Evolutionary conservation across 805 yeast species (phyloP).

Genomic region (Clavispora vitiphila): DNA sequence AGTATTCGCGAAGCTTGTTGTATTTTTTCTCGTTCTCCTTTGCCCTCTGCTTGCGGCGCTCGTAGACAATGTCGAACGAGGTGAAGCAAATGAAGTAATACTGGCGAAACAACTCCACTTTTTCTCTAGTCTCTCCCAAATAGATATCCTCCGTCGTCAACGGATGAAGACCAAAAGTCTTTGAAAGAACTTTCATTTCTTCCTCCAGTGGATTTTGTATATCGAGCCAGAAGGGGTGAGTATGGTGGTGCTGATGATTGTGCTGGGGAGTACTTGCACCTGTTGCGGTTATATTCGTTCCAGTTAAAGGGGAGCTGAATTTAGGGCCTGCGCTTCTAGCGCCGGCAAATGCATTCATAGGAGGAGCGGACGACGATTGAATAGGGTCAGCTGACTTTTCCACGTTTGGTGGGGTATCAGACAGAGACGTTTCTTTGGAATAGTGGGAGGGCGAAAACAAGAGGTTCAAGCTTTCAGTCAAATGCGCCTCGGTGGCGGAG

Average conservation of each 20-base stretch:
- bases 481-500: background rate
- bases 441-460: slow-evolving; percentile 50
- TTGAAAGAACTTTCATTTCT: slow-evolving; percentile 87
- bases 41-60: slow-evolving; percentile 50
- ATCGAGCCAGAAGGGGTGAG: slow-evolving; percentile 75
- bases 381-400: background rate
- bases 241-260: slow-evolving; percentile 8
- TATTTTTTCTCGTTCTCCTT: slow-evolving; percentile 40
- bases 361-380: background rate
- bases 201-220: slow-evolving; percentile 91
- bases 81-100: slow-evolving; percentile 88
- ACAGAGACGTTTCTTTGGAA: slow-evolving; percentile 5
- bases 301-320: background rate
- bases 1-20: slow-evolving; percentile 31
- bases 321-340: background rate
- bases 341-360: background rate
- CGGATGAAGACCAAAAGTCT: slow-evolving; percentile 93
- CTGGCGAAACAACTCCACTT: slow-evolving; percentile 44
- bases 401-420: background rate
- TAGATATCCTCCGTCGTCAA: slow-evolving; percentile 93
- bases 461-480: slow-evolving; percentile 45
- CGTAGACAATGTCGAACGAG: slow-evolving; percentile 62
- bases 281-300: slow-evolving; percentile 1
- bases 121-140: slow-evolving; percentile 90
- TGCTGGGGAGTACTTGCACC: slow-evolving; percentile 9